phyloP scores from a whole-genome alignment of 192 early-diverging fungal genomes.

The Linderina pennispora region DNA sequence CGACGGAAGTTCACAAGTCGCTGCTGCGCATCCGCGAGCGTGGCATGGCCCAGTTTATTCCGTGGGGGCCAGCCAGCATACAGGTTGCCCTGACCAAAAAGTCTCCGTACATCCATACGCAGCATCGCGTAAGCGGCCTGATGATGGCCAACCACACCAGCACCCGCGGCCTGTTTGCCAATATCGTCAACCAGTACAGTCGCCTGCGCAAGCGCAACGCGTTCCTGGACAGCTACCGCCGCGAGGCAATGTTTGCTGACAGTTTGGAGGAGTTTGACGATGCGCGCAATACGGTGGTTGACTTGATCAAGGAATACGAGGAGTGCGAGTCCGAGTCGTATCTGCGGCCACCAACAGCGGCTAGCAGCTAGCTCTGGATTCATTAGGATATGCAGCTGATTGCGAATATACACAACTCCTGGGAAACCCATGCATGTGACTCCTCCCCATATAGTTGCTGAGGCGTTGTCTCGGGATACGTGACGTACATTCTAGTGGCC shows the following conservation, averaged over 20 bases:
- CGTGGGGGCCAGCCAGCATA: slow-evolving; percentile 98
- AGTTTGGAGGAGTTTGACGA: slow-evolving; percentile 90
- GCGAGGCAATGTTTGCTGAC: slow-evolving; percentile 74
- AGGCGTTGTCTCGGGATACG: too few species aligned
- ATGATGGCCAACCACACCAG: slow-evolving; percentile 99
- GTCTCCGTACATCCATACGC: slow-evolving; percentile 86
- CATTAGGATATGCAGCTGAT: too few species aligned
- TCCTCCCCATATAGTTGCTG: too few species aligned
- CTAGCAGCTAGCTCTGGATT: not conserved
- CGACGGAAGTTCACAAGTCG: slow-evolving; percentile 98
- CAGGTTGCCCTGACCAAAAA: slow-evolving; percentile 94
- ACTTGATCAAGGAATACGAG: slow-evolving; percentile 91
- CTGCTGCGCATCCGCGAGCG: slow-evolving; percentile 92
- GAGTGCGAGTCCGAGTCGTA: slow-evolving; percentile 92
- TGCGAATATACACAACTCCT: too few species aligned
- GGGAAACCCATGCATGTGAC: too few species aligned
- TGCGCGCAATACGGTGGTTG: slow-evolving; percentile 81
- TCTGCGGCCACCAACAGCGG: slow-evolving; percentile 17
- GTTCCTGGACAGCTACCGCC: slow-evolving; percentile 90
- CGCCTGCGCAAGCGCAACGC: slow-evolving; percentile 90
- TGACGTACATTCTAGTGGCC: too few species aligned
- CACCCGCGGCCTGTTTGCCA: slow-evolving; percentile 86
- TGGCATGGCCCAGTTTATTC: slow-evolving; percentile 92
- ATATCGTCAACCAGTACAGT: slow-evolving; percentile 92
- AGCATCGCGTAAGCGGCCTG: slow-evolving; percentile 91